These are phyloP conservation scores for Solanum bukasovii DNA, from an alignment of 257 asterid species.

Conservation along the genomic window DNA sequence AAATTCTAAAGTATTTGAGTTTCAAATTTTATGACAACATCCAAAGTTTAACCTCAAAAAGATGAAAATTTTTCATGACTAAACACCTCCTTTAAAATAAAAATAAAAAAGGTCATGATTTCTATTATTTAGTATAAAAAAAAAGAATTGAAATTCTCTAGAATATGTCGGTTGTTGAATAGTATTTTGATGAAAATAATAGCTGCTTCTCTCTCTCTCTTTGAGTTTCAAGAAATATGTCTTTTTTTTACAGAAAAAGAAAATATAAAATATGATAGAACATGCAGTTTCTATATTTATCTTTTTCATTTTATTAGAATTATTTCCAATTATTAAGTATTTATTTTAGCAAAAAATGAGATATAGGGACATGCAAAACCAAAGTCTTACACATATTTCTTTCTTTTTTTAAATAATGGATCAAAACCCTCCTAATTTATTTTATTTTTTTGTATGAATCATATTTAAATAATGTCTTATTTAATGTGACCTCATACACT, in stretches of 20 bases:
- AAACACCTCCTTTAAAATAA: no score
- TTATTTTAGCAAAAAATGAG: not conserved
- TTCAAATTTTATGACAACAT: not conserved
- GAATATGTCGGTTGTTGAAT: not conserved
- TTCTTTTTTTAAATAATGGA: no score
- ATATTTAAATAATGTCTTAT: not conserved
- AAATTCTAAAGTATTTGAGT: no score
- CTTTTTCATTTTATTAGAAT: not conserved
- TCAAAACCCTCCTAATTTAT: not conserved
- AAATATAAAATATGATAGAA: not conserved
- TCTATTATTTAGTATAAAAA: no score
- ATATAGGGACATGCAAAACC: not conserved
- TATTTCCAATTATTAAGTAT: not conserved
- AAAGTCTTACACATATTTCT: not conserved
- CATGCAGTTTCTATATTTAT: no score
- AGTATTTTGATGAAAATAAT: not conserved
- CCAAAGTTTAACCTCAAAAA: not conserved
- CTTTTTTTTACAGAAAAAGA: not conserved
- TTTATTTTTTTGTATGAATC: no score
- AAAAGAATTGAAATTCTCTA: not conserved
- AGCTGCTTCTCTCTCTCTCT: not conserved
- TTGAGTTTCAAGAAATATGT: not conserved
- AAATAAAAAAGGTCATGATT: not conserved
- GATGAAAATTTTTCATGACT: accelerated
- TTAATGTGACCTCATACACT: not conserved